These are phyloP conservation scores for Colletotrichum salicis DNA, from an alignment of 2,329 filamentous ascomycete species.

Conservation along the genomic window DNA sequence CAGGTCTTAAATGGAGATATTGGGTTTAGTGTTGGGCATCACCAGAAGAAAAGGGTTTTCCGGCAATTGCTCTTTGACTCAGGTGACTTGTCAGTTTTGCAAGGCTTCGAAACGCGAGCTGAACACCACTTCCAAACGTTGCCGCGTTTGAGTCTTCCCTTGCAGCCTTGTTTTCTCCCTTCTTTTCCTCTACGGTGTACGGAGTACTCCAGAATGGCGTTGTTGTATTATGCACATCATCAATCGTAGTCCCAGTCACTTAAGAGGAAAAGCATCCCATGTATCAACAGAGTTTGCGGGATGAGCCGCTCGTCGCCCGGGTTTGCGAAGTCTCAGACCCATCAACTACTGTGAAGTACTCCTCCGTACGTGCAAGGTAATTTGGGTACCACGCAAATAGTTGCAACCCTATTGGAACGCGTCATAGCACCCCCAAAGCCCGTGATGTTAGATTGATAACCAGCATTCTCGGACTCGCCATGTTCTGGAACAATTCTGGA, in stretches of 20 bases:
- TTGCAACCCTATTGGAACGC: neutral
- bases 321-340: neutral
- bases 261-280: neutral
- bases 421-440: no score
- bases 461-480: neutral
- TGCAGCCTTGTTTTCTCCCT: neutral
- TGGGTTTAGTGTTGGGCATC: neutral
- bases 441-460: no score
- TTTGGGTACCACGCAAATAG: neutral
- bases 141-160: no score
- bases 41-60: neutral
- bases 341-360: no score
- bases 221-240: neutral
- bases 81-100: conserved; percentile 2
- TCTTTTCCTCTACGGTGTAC: neutral
- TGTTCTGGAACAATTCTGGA: conserved; percentile 2
- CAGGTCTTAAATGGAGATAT: neutral
- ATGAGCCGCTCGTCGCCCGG: neutral
- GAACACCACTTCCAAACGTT: no score
- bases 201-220: neutral
- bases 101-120: neutral
- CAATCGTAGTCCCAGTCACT: no score
- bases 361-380: neutral
- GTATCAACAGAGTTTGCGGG: neutral
- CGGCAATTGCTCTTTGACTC: neutral